Conservation (phyloP, 2,329 filamentous ascomycete genomes). For the Nemania abortiva region DNA sequence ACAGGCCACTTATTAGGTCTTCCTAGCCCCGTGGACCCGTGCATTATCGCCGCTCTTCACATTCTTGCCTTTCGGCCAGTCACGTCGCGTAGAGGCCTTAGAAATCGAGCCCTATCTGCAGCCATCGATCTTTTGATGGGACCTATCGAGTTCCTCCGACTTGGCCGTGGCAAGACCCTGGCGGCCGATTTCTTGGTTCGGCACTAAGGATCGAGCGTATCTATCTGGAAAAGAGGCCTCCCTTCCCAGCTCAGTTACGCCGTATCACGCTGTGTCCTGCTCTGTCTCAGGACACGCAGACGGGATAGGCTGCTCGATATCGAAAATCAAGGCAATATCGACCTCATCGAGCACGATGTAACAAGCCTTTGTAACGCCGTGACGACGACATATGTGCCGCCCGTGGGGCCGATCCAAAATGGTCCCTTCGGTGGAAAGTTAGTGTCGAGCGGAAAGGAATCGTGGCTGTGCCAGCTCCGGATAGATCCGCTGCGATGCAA, state of each 20-base stretch:
- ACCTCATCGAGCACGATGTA: constrained; percentile 8
- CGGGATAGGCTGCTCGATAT: background rate
- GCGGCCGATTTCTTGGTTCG: constrained; percentile 23
- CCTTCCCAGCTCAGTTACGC: constrained; percentile 9
- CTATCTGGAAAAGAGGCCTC: constrained; percentile 14
- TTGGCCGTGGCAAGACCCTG: constrained; percentile 28
- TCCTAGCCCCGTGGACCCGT: constrained; percentile 4
- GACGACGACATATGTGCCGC: background rate
- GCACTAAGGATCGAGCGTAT: constrained; percentile 24
- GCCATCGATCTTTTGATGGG: background rate
- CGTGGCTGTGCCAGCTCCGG: constrained; percentile 36
- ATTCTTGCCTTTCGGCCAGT: constrained; percentile 17
- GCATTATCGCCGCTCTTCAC: constrained; percentile 19
- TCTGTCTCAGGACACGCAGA: background rate
- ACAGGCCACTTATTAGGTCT: constrained; percentile 10
- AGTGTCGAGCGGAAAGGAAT: constrained; percentile 22
- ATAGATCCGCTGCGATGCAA: constrained; percentile 38
- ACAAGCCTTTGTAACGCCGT: constrained; percentile 15
- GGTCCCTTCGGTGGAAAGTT: constrained; percentile 15
- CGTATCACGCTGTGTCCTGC: constrained; percentile 1
- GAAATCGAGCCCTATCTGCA: constrained; percentile 21
- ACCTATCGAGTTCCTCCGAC: constrained; percentile 20
- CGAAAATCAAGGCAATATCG: constrained; percentile 7
- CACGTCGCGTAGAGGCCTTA: constrained; percentile 18
- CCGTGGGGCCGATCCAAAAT: constrained; percentile 22